These are phyloP conservation scores for Cladobotryum mycophilum DNA, from an alignment of 2,329 filamentous ascomycete genomes.

Conservation along the genomic window DNA sequence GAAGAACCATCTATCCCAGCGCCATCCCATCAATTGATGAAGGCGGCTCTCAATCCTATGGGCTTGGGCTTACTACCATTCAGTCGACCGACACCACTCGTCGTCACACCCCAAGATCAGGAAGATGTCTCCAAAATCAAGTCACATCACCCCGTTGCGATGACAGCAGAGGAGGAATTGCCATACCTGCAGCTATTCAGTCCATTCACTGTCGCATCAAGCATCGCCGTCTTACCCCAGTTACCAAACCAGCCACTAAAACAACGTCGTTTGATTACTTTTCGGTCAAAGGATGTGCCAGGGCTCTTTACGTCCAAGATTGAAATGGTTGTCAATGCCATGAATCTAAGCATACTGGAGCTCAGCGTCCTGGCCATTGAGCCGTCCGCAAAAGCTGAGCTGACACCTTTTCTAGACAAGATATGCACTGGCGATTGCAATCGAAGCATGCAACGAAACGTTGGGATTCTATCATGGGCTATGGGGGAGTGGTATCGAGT, in stretches of 20 bases:
- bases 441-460: constrained; percentile 48
- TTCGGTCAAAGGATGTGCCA: constrained; percentile 33
- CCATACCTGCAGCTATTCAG: constrained; percentile 68
- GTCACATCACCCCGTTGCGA: constrained; percentile 59
- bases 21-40: constrained; percentile 37
- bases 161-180: constrained; percentile 58
- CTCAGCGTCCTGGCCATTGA: constrained; percentile 52
- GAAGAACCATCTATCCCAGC: constrained; percentile 22
- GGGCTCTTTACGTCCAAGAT: constrained; percentile 54
- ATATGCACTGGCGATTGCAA: constrained; percentile 32
- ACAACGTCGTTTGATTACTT: constrained; percentile 52
- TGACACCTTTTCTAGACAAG: constrained; percentile 46
- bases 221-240: constrained; percentile 39
- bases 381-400: constrained; percentile 50
- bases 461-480: constrained; percentile 58
- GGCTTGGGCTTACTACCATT: constrained; percentile 43
- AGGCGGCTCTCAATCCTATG: constrained; percentile 45
- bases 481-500: constrained; percentile 63
- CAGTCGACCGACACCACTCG: constrained; percentile 27
- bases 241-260: constrained; percentile 30
- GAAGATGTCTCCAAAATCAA: constrained; percentile 36
- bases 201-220: constrained; percentile 56
- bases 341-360: constrained; percentile 42
- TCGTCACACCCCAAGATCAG: constrained; percentile 20
- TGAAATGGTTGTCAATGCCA: constrained; percentile 53